Percentiles rank a stretch among this genome's conserved stretches.
Conservation (phyloP, 2,329 filamentous ascomycete species). For the Dendrostoma leiphaemia region DNA sequence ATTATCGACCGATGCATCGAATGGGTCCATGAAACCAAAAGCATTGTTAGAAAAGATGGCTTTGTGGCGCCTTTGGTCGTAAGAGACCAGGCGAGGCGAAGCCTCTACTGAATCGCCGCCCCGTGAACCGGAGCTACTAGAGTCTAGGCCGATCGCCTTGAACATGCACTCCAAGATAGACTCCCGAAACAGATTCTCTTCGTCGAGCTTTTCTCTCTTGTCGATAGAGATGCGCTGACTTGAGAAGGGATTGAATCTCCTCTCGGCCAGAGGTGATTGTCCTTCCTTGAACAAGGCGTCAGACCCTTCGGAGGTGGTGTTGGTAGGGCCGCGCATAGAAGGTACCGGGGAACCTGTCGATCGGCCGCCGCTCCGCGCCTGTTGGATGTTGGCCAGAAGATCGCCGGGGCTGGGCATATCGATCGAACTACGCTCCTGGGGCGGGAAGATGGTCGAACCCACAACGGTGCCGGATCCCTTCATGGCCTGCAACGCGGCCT, state of each 20-base stretch:
- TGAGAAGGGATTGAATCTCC: conserved; percentile 56
- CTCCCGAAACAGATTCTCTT: conserved; percentile 83
- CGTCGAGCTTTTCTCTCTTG: conserved; percentile 78
- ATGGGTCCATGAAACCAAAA: conserved; percentile 86
- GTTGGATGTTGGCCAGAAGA: conserved; percentile 73
- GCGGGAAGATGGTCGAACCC: conserved; percentile 37
- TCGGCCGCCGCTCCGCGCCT: conserved; percentile 59
- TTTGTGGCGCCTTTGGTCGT: conserved; percentile 78
- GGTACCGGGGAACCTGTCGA: conserved; percentile 27
- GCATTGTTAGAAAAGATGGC: conserved; percentile 77
- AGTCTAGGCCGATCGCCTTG: conserved; percentile 82
- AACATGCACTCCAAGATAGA: conserved; percentile 95
- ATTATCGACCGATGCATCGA: conserved; percentile 73
- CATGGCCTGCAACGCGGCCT: conserved; percentile 71
- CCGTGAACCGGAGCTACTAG: conserved; percentile 61
- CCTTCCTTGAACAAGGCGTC: conserved; percentile 34
- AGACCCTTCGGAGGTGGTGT: conserved; percentile 23
- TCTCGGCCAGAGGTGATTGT: conserved; percentile 47
- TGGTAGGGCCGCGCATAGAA: conserved; percentile 25
- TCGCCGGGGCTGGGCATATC: conserved; percentile 70
- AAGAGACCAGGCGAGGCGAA: conserved; percentile 80
- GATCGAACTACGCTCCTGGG: conserved; percentile 39
- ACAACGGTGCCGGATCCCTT: conserved; percentile 47
- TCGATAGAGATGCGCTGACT: conserved; percentile 55
- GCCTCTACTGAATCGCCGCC: conserved; percentile 76